A percentile compares a stretch with the other conserved stretches of the same genome.
Evolutionary conservation across 768 basidiomycete genomes (phyloP).

Genomic region (Udeniomyces megalosporus): DNA sequence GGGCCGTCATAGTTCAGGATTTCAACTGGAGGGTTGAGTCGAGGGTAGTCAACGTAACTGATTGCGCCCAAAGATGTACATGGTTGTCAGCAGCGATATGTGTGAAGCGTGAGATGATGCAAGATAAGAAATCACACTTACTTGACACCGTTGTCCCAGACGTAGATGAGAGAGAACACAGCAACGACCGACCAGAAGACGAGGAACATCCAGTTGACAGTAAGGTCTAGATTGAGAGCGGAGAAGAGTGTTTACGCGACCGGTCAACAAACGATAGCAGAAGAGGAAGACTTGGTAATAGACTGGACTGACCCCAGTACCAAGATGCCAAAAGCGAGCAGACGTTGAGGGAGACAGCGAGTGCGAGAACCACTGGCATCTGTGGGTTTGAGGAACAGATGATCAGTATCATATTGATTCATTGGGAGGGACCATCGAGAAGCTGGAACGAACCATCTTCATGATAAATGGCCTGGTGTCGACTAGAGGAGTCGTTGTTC

Average conservation of each 20-base stretch:
- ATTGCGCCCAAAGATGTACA: too few relatives aligned
- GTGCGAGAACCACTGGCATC: background rate
- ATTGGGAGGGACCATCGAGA: background rate
- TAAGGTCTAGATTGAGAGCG: background rate
- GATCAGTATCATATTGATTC: background rate
- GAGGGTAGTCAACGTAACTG: slow-evolving; percentile 90
- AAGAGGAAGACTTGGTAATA: too few relatives aligned
- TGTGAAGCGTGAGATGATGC: too few relatives aligned
- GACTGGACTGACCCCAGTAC: background rate
- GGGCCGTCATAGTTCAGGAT: slow-evolving; percentile 77
- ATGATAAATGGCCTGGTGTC: slow-evolving; percentile 68
- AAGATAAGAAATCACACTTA: slow-evolving; percentile 16
- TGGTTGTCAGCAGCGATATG: too few relatives aligned
- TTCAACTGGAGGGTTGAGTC: slow-evolving; percentile 59
- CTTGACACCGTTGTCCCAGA: slow-evolving; percentile 33
- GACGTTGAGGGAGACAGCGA: slow-evolving; percentile 6
- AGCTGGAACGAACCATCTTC: slow-evolving; percentile 52
- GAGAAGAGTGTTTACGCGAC: too few relatives aligned
- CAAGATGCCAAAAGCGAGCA: background rate
- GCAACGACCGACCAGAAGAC: slow-evolving; percentile 56
- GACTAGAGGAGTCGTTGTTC: slow-evolving; percentile 51
- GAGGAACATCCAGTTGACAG: slow-evolving; percentile 56
- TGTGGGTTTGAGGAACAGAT: too few relatives aligned
- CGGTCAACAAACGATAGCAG: too few relatives aligned
- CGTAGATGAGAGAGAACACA: slow-evolving; percentile 46